Percentiles rank a stretch among this genome's conserved stretches.
These are phyloP conservation scores for Baudoinia panamericana DNA, from an alignment of 495 filamentous ascomycete genomes.

Conservation along the genomic window DNA sequence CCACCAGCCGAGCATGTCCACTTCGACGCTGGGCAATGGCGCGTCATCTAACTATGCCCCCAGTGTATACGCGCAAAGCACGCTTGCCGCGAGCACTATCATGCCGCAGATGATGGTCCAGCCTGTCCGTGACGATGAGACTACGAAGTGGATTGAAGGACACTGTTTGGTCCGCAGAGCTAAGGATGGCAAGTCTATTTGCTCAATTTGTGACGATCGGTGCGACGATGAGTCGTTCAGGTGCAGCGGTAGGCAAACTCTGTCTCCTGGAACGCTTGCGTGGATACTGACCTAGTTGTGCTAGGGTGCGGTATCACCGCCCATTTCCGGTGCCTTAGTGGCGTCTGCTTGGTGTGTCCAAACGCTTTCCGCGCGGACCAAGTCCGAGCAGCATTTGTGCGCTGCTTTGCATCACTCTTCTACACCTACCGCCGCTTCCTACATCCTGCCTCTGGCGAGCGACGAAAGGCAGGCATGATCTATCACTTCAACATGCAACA, in stretches of 20 bases:
- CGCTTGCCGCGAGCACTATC: slow-evolving; percentile 93
- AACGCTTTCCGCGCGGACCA: slow-evolving; percentile 83
- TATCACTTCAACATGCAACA: slow-evolving; percentile 91
- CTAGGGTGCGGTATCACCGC: slow-evolving; percentile 58
- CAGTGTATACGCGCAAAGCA: slow-evolving; percentile 90
- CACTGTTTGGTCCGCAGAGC: slow-evolving; percentile 70
- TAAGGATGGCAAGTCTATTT: slow-evolving; percentile 55
- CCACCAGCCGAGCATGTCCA: slow-evolving; percentile 68
- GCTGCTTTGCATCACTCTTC: slow-evolving; percentile 85
- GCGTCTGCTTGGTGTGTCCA: slow-evolving; percentile 77
- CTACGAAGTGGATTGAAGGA: slow-evolving; percentile 81
- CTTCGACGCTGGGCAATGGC: slow-evolving; percentile 65
- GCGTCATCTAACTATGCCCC: slow-evolving; percentile 78
- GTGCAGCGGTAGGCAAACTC: slow-evolving; percentile 39
- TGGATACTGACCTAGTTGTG: neutral
- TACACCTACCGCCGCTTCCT: slow-evolving; percentile 91
- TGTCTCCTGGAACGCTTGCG: neutral
- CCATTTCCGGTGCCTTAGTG: slow-evolving; percentile 68
- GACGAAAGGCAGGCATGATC: slow-evolving; percentile 74
- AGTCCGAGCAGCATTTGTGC: slow-evolving; percentile 81
- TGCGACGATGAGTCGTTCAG: slow-evolving; percentile 82
- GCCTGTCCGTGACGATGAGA: slow-evolving; percentile 74
- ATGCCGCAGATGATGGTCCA: slow-evolving; percentile 84
- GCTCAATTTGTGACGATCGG: slow-evolving; percentile 79
- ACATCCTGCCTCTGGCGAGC: slow-evolving; percentile 58